These are phyloP conservation scores for Neurospora sp. DNA, from an alignment of 495 filamentous ascomycete genomes.

Conservation along the genomic window DNA sequence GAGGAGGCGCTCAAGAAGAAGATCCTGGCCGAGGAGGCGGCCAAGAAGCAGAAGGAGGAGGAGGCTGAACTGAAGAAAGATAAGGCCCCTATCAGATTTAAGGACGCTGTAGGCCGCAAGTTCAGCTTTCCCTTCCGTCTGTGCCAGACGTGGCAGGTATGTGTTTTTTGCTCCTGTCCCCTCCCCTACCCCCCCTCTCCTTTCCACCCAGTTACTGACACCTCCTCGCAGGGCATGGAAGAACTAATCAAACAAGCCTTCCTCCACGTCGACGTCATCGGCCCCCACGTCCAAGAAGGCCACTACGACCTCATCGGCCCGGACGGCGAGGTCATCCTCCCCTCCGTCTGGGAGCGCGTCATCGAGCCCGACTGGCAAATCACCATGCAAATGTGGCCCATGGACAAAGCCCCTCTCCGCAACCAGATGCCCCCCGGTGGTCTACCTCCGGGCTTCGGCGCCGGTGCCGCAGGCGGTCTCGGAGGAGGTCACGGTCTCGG, in stretches of 20 bases:
- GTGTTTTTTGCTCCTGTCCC: constrained; percentile 13
- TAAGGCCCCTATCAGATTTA: constrained; percentile 61
- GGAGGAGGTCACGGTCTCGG: not conserved
- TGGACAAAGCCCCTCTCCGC: constrained; percentile 36
- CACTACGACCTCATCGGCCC: constrained; percentile 80
- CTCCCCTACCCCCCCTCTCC: not conserved
- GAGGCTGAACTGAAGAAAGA: constrained; percentile 44
- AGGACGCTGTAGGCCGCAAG: constrained; percentile 76
- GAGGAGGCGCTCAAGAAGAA: constrained; percentile 39
- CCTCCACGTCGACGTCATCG: constrained; percentile 71
- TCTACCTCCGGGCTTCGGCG: constrained; percentile 2
- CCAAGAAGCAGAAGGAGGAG: constrained; percentile 36
- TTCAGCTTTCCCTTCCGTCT: constrained; percentile 78
- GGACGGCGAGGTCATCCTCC: constrained; percentile 80
- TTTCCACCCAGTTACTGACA: not conserved
- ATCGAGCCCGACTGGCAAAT: constrained; percentile 82
- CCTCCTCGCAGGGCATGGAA: constrained; percentile 59
- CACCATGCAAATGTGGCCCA: constrained; percentile 97
- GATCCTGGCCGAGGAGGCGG: constrained; percentile 26
- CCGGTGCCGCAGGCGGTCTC: not conserved
- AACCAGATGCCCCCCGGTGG: constrained; percentile 11
- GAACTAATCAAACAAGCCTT: constrained; percentile 82
- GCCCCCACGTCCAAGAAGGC: constrained; percentile 70
- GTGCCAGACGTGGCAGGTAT: constrained; percentile 71
- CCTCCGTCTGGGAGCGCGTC: constrained; percentile 77